Evolutionary conservation across 148 eudicot species (phyloP), one percentile per base, ranked within the genome.

Genomic region (Rhododendron griersonianum): DNA sequence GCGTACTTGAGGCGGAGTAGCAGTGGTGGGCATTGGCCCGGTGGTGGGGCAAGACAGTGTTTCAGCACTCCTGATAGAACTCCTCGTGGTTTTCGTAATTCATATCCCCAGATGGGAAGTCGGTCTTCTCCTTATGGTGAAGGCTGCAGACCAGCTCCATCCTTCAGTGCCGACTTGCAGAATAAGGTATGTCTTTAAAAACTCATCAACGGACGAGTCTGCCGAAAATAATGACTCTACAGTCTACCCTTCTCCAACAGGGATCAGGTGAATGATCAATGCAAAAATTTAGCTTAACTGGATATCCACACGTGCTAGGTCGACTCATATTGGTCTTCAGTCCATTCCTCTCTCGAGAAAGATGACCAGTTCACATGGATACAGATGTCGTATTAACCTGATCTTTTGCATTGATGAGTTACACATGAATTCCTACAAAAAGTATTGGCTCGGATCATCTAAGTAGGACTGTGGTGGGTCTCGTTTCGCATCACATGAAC

Each of bases 81-180:
- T 87, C 39, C 76, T 61, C 63, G 1, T 37, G 57, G 45, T 21
- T 67, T 84, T 37, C 88, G 78, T n/a, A 81, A 83, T 48, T 84
- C 90, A n/a, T 87, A 57, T 87, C 89, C 92, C 23, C 80, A 82
- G 37, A 86, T 86, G 83, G 86, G 83, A 80, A 85, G 81, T 53
- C 89, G 74, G 61, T 84, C 88, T 35, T 87, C 92, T 53, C 80
- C 88, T 35, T 85, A 82, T 79, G 61, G 83, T 80, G 88, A 86
- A 74, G 80, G 85, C 81, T 81, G 74, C 78, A 67, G 41, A 44
- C 61, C 88, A 59, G 39, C 84, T 90, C 37, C 85, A 39, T 73
- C 88, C 21, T 59, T 69, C 74, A 79, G 81, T 81, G 50, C 85
- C 15, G 74, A 81, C 79, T 33, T 69, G 55, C 91, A 84, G 41